Evolutionary conservation across 257 asterid genomes (phyloP), one percentile per base, ranked within the genome.

Genomic region (Plantago major): DNA sequence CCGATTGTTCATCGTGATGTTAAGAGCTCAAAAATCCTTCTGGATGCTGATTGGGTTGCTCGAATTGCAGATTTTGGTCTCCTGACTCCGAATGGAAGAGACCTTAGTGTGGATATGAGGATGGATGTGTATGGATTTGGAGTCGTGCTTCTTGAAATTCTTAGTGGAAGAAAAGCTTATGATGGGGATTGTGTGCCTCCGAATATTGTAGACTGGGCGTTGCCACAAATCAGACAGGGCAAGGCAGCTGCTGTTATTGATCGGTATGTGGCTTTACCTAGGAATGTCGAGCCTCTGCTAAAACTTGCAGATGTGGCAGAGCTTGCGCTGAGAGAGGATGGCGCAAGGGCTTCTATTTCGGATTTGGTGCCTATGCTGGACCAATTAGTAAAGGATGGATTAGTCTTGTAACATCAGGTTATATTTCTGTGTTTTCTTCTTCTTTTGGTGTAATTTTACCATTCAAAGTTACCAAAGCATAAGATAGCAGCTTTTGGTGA

Each of bases 301-400:
- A 93, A 81, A 68, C 94, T 93, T 42, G 97, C 96, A 0, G 96
- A 93, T 19, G 74, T 89, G 3, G 89, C 96, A 12, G 97, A 89
- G 75, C 78, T 82, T 40, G 85, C 95, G 16, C 47, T 93, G 68
- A 71, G 79, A 67, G 96, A 87, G 65, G 92, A 86, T 0, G 63
- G 60, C 26, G 74, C 67, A 53, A 76, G 88, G 55, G 86, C 81
- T 42, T 74, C 77, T 4, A 82, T 88, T 85, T 68, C 95, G 9
- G 83, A 88, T 62, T 71, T 92, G 85, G 93, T 73, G 30, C 75
- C 63, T 74, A 60, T 72, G 33, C 61, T 88, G 81, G 97, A 88
- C 52, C 90, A 78, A 17, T 73, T 86, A 60, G 78, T 79, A 61
- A 86, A 80, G 75, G 97, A 92, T 60, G 95, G 94, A 68, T 78